Conservation (phyloP, 306 rosid genomes). For the Castanea crenata region DNA sequence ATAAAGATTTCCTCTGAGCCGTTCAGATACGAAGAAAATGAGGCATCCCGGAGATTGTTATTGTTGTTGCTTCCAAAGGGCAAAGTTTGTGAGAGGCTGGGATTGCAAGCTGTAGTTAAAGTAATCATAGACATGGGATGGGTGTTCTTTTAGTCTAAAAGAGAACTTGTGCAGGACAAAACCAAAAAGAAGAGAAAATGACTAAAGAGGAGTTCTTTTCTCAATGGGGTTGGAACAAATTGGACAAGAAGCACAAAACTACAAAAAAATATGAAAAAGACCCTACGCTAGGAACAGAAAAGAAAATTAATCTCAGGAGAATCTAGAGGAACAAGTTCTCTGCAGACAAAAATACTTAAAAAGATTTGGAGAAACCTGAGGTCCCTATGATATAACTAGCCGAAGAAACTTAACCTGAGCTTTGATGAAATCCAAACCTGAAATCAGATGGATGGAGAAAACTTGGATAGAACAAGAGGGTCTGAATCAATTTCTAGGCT, state of each 20-base stretch:
- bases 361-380: not conserved
- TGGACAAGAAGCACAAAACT: constrained; percentile 30
- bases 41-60: constrained; percentile 33
- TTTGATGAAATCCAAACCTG: constrained; percentile 19
- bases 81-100: constrained; percentile 33
- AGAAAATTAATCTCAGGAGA: not conserved
- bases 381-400: constrained; percentile 13
- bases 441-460: not conserved
- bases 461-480: constrained; percentile 16
- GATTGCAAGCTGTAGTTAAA: constrained; percentile 40
- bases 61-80: constrained; percentile 18
- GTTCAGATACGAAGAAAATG: constrained; percentile 57
- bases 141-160: not conserved
- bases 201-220: constrained; percentile 7
- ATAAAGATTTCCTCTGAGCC: constrained; percentile 28
- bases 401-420: constrained; percentile 30
- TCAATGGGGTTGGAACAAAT: constrained; percentile 23
- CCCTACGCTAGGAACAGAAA: constrained; percentile 18
- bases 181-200: constrained; percentile 17
- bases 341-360: not conserved
- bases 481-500: constrained; percentile 27
- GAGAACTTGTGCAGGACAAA: constrained; percentile 13
- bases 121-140: constrained; percentile 42
- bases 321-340: not conserved
- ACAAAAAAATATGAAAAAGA: constrained; percentile 35